Percentiles rank a stretch among this genome's conserved stretches.
phyloP scores from a whole-genome alignment of 805 yeast genomes.

The Saccharomycopsis fermentans region DNA sequence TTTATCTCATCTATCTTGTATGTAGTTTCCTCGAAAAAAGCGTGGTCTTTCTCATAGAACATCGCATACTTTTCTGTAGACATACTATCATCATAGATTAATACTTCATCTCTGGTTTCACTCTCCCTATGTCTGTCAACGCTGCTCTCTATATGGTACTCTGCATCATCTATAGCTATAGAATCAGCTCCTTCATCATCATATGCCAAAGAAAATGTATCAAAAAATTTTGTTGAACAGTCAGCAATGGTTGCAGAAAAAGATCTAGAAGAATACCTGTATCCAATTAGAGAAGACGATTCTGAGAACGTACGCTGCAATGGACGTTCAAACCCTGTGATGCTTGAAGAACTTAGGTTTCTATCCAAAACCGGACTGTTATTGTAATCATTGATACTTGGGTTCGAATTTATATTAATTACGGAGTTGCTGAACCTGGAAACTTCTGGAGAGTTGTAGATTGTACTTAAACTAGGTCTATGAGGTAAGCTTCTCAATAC shows the following conservation, averaged over 20 bases:
- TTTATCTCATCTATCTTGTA: background rate
- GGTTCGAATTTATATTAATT: background rate
- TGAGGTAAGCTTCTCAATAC: background rate
- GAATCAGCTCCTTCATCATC: constrained; percentile 7
- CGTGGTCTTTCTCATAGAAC: background rate
- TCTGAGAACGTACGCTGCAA: background rate
- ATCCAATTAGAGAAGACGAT: constrained; percentile 15
- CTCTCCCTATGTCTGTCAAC: constrained; percentile 8
- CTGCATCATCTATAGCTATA: background rate
- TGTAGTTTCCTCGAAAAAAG: background rate
- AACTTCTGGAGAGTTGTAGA: background rate
- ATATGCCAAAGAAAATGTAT: constrained; percentile 11
- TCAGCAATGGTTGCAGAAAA: constrained; percentile 8
- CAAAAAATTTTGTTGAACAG: constrained; percentile 9
- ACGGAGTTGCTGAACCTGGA: background rate
- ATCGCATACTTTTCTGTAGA: background rate
- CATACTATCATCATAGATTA: background rate
- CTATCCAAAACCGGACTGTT: background rate
- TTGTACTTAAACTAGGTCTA: background rate
- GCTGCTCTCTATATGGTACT: background rate
- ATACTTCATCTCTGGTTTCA: background rate
- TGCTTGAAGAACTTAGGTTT: background rate
- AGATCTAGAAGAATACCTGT: constrained; percentile 11
- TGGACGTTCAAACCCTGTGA: background rate
- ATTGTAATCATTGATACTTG: background rate